Evolutionary conservation across 331 rosid species (phyloP), one percentile per base, ranked within the genome.

Genomic region (Quercus tomentella): DNA sequence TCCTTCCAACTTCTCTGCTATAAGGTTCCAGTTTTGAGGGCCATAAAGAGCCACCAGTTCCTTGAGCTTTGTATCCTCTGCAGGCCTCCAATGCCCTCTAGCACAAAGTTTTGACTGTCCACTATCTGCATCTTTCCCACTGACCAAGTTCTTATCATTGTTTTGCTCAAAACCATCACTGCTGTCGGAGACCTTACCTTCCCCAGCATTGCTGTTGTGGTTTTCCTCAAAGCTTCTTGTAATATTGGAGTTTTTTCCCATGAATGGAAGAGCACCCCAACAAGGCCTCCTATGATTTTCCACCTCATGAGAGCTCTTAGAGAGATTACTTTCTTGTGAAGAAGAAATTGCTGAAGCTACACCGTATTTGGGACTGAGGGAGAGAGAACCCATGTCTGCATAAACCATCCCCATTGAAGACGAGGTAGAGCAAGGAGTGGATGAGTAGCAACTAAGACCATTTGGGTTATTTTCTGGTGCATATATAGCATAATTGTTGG

Each of bases 11-110:
- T 93, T 95, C 56, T 95, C 94, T 7, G 99, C 99, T 20, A 95
- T 93, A 45, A 95, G 93, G 81, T 95, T 95, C 99, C 99, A 95
- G 76, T 95, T 95, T 52, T 95, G 99, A 73, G 99, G 97, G 66
- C 99, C 99, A 81, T 91, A 93, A 72, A 89, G 92, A 51, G 94
- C 87, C 1, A 95, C 97, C 55, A 95, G 98, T 12, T 95, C 97
- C 81, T 88, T 95, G 20, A 95, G 88, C 92, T 93, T 93, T 20
- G 97, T 56, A 82, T 95, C 99, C 79, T 95, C 99, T 2, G 97
- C 97, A 11, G 99, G 99, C 58, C 97, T 88, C 99, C 99, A 95
- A 86, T 95, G 99, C 41, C 98, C 98, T 89, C 97, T 93, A n/a
- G 91, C 90, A 87, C 96, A 90, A 4, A 91, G 94, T 77, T 88